These are phyloP conservation scores for Penicillium decumbens DNA, from an alignment of 2,329 filamentous ascomycete species.

Conservation along the genomic window DNA sequence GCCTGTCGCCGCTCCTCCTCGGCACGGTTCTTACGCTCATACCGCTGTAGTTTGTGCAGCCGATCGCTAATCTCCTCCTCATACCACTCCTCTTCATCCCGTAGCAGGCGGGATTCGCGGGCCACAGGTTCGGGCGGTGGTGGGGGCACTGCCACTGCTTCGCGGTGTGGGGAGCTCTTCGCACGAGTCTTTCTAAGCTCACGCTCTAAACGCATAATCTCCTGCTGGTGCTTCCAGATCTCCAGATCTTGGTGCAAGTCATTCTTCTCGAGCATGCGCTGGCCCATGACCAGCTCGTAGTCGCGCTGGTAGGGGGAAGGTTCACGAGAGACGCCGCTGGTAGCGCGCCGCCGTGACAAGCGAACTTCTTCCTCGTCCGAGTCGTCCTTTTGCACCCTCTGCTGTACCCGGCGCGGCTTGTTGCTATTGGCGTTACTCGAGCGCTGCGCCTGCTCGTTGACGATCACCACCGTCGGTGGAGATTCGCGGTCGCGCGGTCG, in stretches of 20 bases:
- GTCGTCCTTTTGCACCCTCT: slow-evolving; percentile 20
- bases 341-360: slow-evolving; percentile 20
- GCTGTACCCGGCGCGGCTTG: slow-evolving; percentile 22
- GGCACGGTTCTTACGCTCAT: slow-evolving; percentile 36
- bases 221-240: slow-evolving; percentile 33
- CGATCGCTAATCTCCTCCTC: slow-evolving; percentile 40
- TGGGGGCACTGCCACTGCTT: background rate
- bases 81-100: slow-evolving; percentile 43
- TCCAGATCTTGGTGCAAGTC: slow-evolving; percentile 35
- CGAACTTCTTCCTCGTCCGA: slow-evolving; percentile 26
- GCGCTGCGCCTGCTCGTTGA: slow-evolving; percentile 33
- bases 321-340: slow-evolving; percentile 24
- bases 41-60: slow-evolving; percentile 34
- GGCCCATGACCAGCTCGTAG: slow-evolving; percentile 32
- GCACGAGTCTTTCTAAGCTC: slow-evolving; percentile 29
- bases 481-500: slow-evolving; percentile 23
- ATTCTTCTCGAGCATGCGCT: slow-evolving; percentile 33
- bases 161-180: slow-evolving; percentile 12
- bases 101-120: slow-evolving; percentile 27
- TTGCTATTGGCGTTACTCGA: slow-evolving; percentile 27
- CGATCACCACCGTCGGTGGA: slow-evolving; percentile 26
- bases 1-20: slow-evolving; percentile 18
- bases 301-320: slow-evolving; percentile 30
- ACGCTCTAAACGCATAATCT: slow-evolving; percentile 35
- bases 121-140: no score